Conservation (phyloP, 257 asterid species). For the Solanum peruvianum region DNA sequence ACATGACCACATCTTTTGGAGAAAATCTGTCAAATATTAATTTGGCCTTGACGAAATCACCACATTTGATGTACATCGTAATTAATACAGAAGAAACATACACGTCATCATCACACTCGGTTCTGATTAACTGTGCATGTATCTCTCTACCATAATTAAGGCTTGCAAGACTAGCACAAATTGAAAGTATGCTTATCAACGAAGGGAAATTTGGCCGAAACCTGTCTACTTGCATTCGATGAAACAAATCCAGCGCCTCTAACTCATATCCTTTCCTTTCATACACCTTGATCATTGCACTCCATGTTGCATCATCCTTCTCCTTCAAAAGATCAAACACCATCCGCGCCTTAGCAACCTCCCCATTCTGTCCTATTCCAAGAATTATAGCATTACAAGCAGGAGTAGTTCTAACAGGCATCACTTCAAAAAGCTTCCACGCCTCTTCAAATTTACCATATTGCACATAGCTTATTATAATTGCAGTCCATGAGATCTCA, state of each 20-base stretch:
- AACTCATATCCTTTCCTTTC: slow-evolving; percentile 53
- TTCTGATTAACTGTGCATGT: slow-evolving; percentile 44
- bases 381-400: slow-evolving; percentile 57
- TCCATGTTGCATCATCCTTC: slow-evolving; percentile 64
- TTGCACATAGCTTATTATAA: slow-evolving; percentile 50
- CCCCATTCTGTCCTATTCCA: slow-evolving; percentile 44
- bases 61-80: slow-evolving; percentile 76
- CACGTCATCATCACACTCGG: slow-evolving; percentile 27
- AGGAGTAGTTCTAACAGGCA: slow-evolving; percentile 38
- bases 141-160: slow-evolving; percentile 54
- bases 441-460: slow-evolving; percentile 54
- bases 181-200: slow-evolving; percentile 47
- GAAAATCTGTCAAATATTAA: slow-evolving; percentile 37
- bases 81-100: slow-evolving; percentile 43
- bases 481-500: slow-evolving; percentile 75
- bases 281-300: slow-evolving; percentile 54
- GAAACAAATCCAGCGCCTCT: slow-evolving; percentile 44
- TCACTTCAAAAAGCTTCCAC: slow-evolving; percentile 40
- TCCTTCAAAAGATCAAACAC: slow-evolving; percentile 45
- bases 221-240: slow-evolving; percentile 44
- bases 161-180: slow-evolving; percentile 61
- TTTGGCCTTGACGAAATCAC: slow-evolving; percentile 42
- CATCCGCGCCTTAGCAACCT: slow-evolving; percentile 33
- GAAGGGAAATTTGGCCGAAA: slow-evolving; percentile 46
- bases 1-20: slow-evolving; percentile 50